Conservation (phyloP, 2,329 filamentous ascomycete genomes). For the Claviceps arundinis region DNA sequence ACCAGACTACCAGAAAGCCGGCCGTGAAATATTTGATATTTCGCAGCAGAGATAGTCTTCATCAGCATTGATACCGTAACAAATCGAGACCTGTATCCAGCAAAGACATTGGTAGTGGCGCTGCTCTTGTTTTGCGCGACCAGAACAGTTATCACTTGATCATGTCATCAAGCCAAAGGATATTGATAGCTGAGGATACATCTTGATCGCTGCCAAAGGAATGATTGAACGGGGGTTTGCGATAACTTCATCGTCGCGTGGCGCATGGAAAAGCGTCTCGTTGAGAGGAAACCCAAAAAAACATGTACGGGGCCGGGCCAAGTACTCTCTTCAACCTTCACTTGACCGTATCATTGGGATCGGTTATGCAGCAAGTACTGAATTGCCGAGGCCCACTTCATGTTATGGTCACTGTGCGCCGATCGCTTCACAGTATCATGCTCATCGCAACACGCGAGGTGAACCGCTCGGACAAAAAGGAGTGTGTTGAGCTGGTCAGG, state of each 20-base stretch:
- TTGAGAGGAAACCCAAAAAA: too few relatives aligned
- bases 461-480: not conserved
- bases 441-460: not conserved
- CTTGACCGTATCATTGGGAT: not conserved
- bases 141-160: not conserved
- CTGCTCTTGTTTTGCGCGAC: not conserved
- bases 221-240: not conserved
- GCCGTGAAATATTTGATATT: not conserved
- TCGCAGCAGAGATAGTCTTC: not conserved
- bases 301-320: too few relatives aligned
- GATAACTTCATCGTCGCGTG: not conserved
- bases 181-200: not conserved
- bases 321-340: too few relatives aligned
- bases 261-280: not conserved
- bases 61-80: not conserved
- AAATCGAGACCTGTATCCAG: not conserved
- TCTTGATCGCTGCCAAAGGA: not conserved
- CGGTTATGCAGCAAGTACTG: not conserved
- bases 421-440: not conserved
- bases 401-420: not conserved
- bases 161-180: not conserved
- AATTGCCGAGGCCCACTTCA: not conserved
- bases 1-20: not conserved
- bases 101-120: not conserved
- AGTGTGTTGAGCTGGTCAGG: not conserved